Evolutionary conservation across 176 grass and related monocot genomes (phyloP).

Genomic region (Ananas comosus): DNA sequence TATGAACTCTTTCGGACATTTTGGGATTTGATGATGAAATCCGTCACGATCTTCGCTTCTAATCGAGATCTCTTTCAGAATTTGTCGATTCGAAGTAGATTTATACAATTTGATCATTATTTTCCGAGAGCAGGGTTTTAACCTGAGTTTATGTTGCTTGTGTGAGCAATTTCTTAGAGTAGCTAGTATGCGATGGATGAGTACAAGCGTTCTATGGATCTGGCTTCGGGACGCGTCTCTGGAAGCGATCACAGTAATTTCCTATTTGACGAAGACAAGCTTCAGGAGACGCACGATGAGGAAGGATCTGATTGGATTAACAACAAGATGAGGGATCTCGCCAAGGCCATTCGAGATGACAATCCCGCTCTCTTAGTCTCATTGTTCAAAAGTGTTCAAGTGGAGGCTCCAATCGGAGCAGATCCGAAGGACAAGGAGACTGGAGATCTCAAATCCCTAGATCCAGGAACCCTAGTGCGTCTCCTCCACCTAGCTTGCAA

Average conservation of each 20-base stretch:
- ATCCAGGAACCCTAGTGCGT: constrained; percentile 32
- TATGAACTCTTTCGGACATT: neutral
- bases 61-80: too few relatives aligned
- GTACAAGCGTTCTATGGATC: neutral
- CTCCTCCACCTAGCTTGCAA: constrained; percentile 58
- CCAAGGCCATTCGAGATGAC: neutral
- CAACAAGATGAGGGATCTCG: neutral
- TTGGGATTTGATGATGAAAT: too few relatives aligned
- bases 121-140: neutral
- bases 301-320: neutral
- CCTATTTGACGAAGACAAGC: neutral
- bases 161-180: neutral
- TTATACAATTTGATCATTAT: neutral
- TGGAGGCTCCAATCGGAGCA: too few relatives aligned
- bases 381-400: neutral
- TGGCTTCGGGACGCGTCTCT: neutral
- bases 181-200: neutral
- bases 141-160: neutral
- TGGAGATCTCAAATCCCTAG: constrained; percentile 15
- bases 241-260: neutral
- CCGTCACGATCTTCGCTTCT: too few relatives aligned
- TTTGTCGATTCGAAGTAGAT: too few relatives aligned
- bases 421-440: too few relatives aligned
- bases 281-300: neutral
- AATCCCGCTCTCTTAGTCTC: neutral